Conservation (phyloP, 129 eudicot species). For the Flaveria sonorensis region DNA sequence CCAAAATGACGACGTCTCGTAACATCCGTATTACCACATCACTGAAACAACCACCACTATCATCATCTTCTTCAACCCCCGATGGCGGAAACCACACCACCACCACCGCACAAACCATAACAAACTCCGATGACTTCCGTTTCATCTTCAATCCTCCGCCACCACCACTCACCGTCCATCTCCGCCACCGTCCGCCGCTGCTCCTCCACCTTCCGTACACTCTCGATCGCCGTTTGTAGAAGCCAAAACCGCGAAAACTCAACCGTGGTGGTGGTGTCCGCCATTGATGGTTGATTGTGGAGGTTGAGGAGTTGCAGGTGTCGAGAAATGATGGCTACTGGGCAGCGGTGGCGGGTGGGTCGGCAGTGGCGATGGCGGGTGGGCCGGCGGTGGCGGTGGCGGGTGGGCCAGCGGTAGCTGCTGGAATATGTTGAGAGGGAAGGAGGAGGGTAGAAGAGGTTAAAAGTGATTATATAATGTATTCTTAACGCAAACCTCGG, state of each 20-base stretch:
- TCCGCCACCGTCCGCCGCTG: constrained; percentile 34
- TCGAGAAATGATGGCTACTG: too few relatives aligned
- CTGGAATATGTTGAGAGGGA: too few relatives aligned
- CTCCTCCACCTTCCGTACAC: constrained; percentile 25
- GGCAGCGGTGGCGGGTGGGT: too few relatives aligned
- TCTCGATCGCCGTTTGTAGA: constrained; percentile 40
- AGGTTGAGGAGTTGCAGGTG: too few relatives aligned
- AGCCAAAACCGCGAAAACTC: constrained; percentile 44
- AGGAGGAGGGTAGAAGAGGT: too few relatives aligned
- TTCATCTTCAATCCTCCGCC: constrained; percentile 53
- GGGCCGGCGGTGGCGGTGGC: too few relatives aligned
- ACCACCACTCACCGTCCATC: constrained; percentile 38
- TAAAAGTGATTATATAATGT: too few relatives aligned
- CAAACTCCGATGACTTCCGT: constrained; percentile 40
- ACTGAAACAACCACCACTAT: neutral
- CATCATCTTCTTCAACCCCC: constrained; percentile 23
- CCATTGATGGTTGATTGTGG: too few relatives aligned
- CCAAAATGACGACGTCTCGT: constrained; percentile 12
- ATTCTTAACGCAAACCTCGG: too few relatives aligned
- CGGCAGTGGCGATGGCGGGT: too few relatives aligned
- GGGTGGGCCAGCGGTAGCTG: too few relatives aligned
- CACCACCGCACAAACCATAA: constrained; percentile 21
- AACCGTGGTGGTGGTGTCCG: too few relatives aligned
- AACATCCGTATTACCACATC: neutral
- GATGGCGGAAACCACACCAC: constrained; percentile 24